Evolutionary conservation across 495 filamentous ascomycete species (phyloP), one percentile per base, ranked within the genome.

Genomic region (Thermothielavioides terrestris): DNA sequence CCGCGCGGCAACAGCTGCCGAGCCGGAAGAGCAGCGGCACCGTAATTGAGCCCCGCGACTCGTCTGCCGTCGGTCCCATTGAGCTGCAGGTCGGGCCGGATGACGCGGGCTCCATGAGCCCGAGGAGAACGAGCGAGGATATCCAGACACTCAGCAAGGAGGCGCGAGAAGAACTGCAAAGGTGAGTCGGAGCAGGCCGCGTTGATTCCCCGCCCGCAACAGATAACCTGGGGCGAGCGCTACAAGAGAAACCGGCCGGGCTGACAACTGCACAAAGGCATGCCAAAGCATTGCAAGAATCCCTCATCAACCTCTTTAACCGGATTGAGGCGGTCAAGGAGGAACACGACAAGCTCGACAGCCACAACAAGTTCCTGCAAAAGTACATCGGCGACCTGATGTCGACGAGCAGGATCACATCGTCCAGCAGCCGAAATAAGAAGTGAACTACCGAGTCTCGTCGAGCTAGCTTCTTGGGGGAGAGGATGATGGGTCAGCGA

Each of bases 51-150:
- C 83, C 86, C 15, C 77, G 85, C 46, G 83, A 89, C 57, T 80
- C 82, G 37, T 73, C 75, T 10, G 76, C 80, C 46, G 79, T 86
- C 42, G 82, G 86, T 57, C 74, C 83, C 9, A 66, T 83, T 51
- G 77, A 79, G 37, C 60, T 67, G 20, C 74, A 84, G 32, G 78
- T 84, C 52, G 88, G 87, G 17, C 85, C 85, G 2, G 83, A 89
- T 64, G 92, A 96, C 63, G 89, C 91, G 32, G 74, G 91, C 49
- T 83, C 88, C 35, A 98, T 98, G 92, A 95, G 89, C 66, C 92
- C 92, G 1, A 78, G 91, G 52, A 77, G 90, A 57, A 94, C 86
- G 55, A 94, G 82, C 50, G 88, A 88, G 42, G 91, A 98, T 57
- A 72, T 95, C 25, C 86, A 95, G 58, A 78, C 78, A 56, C 76